These are phyloP conservation scores for Dothidotthia symphoricarpi DNA, from an alignment of 2,329 filamentous ascomycete genomes.

Conservation along the genomic window DNA sequence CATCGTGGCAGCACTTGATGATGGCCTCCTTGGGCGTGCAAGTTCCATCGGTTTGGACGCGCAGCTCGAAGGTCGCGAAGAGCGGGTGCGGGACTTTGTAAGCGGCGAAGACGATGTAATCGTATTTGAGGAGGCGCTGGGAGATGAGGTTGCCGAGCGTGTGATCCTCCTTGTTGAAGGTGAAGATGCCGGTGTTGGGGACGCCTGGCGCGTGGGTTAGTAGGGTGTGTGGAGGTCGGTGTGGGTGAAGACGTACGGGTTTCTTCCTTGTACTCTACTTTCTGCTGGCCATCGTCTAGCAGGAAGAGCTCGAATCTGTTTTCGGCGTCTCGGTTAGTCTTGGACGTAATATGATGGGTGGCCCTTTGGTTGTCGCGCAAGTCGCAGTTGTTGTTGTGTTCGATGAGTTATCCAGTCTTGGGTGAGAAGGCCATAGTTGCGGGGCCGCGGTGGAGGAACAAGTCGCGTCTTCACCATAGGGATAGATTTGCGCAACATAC, in stretches of 20 bases:
- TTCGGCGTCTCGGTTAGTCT: conserved; percentile 18
- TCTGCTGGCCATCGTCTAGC: conserved; percentile 84
- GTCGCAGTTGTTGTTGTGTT: conserved; percentile 8
- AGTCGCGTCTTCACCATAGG: too few relatives aligned
- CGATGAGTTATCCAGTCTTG: conserved; percentile 12
- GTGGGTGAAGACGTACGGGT: conserved; percentile 65
- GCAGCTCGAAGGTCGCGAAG: conserved; percentile 61
- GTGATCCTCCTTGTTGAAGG: conserved; percentile 95
- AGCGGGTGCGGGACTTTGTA: conserved; percentile 67
- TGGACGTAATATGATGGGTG: conserved; percentile 6
- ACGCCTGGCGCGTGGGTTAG: conserved; percentile 61
- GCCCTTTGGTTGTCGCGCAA: conserved; percentile 8
- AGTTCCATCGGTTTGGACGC: conserved; percentile 87
- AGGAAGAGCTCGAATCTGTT: conserved; percentile 90
- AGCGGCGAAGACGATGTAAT: conserved; percentile 82
- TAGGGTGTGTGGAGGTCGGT: conserved; percentile 1
- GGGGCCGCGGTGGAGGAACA: too few relatives aligned
- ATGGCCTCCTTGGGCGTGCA: conserved; percentile 88
- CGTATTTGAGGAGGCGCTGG: conserved; percentile 79
- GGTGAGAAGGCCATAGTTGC: conserved; percentile 4
- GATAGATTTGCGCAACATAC: too few relatives aligned
- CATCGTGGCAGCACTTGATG: conserved; percentile 73
- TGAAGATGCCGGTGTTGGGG: conserved; percentile 92
- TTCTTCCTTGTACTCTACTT: conserved; percentile 83
- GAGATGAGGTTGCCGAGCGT: conserved; percentile 88